Percentiles rank a stretch among this genome's conserved stretches.
Evolutionary conservation across 768 basidiomycete species (phyloP).

Genomic region (Naganishia antarctica): DNA sequence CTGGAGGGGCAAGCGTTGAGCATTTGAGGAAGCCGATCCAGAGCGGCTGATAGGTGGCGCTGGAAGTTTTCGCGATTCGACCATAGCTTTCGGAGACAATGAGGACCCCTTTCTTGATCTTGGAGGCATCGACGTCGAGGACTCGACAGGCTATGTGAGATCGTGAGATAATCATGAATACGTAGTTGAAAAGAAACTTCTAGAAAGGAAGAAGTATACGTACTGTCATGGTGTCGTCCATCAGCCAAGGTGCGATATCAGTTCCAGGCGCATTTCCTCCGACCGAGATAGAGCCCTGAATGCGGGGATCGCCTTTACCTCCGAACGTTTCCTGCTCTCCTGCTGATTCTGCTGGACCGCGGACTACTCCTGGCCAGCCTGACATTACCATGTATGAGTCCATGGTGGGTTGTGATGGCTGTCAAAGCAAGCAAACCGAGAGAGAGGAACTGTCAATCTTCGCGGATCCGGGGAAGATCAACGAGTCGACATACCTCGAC

Average conservation of each 20-base stretch:
- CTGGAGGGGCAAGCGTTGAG: slow-evolving; percentile 10
- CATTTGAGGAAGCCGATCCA: neutral
- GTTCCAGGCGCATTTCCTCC: slow-evolving; percentile 34
- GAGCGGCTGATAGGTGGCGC: neutral
- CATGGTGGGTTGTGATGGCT: neutral
- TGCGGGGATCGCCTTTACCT: neutral
- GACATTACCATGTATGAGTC: neutral
- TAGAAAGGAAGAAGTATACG: neutral
- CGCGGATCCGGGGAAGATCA: neutral
- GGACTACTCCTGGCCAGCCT: slow-evolving; percentile 23
- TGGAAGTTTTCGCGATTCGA: neutral
- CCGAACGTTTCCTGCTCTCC: neutral
- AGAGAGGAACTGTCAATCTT: neutral
- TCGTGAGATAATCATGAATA: neutral
- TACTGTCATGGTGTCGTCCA: slow-evolving; percentile 33
- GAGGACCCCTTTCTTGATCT: neutral
- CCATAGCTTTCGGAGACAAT: neutral
- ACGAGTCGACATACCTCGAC: neutral
- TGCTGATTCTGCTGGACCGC: neutral
- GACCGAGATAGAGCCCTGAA: neutral
- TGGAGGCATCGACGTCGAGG: neutral
- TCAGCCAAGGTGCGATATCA: slow-evolving; percentile 48
- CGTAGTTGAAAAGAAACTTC: neutral
- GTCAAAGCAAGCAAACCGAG: neutral
- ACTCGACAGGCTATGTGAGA: neutral